A percentile compares a stretch with the other conserved stretches of the same genome.
Conservation (phyloP, 1,284 basidiomycete species). For the Trichosporon sp. region DNA sequence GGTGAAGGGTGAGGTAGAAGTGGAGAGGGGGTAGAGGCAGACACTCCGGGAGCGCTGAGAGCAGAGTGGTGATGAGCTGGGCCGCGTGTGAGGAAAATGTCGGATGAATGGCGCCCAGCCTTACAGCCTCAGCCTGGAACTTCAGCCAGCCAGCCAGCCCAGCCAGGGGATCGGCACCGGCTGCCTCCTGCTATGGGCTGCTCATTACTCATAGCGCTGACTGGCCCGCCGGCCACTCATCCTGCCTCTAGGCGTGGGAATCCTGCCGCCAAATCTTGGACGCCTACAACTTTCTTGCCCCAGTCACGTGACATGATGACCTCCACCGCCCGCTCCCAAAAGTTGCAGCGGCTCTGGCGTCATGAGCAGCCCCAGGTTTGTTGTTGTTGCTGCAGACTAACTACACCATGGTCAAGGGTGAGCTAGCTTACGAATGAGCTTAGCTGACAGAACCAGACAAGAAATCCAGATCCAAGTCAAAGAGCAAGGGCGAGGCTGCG, state of each 20-base stretch:
- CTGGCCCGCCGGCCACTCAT: not conserved
- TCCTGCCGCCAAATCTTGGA: not conserved
- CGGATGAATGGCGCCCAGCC: conserved; percentile 1
- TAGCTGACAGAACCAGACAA: not conserved
- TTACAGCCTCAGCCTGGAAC: not conserved
- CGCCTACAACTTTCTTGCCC: not conserved
- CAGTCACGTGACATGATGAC: not conserved
- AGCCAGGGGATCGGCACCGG: not conserved
- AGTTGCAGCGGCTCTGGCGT: conserved; percentile 9
- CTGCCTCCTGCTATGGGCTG: not conserved
- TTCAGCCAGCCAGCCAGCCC: too few relatives aligned
- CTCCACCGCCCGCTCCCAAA: conserved; percentile 15
- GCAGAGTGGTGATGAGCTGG: not conserved
- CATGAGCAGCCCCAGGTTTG: not conserved
- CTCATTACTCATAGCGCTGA: not conserved
- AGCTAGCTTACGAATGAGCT: not conserved
- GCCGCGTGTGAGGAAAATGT: conserved; percentile 1
- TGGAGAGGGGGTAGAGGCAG: not conserved
- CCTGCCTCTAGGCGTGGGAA: not conserved
- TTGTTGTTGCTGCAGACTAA: not conserved
- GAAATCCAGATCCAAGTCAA: conserved; percentile 4
- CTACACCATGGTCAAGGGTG: conserved; percentile 12
- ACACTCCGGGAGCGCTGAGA: not conserved
- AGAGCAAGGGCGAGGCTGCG: not conserved
- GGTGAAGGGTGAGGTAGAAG: not conserved